A percentile compares a stretch with the other conserved stretches of the same genome.
Conservation (phyloP, 83 land plant genomes). For the Picea abies region DNA sequence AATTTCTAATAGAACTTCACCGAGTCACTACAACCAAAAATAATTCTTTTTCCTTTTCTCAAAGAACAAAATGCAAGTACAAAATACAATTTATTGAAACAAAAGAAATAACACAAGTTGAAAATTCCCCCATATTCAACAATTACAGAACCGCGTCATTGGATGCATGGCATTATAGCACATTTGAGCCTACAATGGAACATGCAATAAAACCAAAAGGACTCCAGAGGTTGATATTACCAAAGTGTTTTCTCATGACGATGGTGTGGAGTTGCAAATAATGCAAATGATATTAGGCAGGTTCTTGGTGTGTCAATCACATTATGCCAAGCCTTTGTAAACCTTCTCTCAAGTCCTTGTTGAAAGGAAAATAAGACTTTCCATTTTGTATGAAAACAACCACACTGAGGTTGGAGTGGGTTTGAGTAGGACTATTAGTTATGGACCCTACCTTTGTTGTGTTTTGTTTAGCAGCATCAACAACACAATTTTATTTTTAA, state of each 20-base stretch:
- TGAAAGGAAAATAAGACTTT: conserved; percentile 27
- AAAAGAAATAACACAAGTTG: too few relatives aligned
- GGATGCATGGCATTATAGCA: conserved; percentile 26
- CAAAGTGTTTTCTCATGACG: conserved; percentile 60
- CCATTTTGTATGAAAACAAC: conserved; percentile 39
- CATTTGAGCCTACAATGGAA: conserved; percentile 35
- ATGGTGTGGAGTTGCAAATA: conserved; percentile 76
- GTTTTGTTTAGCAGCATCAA: conserved; percentile 55
- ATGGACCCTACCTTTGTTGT: conserved; percentile 64
- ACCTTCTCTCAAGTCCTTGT: conserved; percentile 50
- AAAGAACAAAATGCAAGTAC: too few relatives aligned
- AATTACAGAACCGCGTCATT: too few relatives aligned
- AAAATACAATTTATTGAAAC: too few relatives aligned
- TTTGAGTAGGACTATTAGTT: conserved; percentile 27
- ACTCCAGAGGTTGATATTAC: conserved; percentile 57
- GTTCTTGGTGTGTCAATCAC: conserved; percentile 49
- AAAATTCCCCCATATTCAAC: conserved; percentile 6
- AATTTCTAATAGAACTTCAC: too few relatives aligned
- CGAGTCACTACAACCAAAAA: too few relatives aligned
- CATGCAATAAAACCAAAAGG: conserved; percentile 44
- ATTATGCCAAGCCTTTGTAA: conserved; percentile 37
- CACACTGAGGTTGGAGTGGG: conserved; percentile 60
- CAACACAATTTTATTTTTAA: conserved; percentile 37
- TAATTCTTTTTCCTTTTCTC: too few relatives aligned
- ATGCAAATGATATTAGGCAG: conserved; percentile 53